Evolutionary conservation across 2,329 filamentous ascomycete species (phyloP), one percentile per base, ranked within the genome.

Genomic region (Microsporum audouinii): DNA sequence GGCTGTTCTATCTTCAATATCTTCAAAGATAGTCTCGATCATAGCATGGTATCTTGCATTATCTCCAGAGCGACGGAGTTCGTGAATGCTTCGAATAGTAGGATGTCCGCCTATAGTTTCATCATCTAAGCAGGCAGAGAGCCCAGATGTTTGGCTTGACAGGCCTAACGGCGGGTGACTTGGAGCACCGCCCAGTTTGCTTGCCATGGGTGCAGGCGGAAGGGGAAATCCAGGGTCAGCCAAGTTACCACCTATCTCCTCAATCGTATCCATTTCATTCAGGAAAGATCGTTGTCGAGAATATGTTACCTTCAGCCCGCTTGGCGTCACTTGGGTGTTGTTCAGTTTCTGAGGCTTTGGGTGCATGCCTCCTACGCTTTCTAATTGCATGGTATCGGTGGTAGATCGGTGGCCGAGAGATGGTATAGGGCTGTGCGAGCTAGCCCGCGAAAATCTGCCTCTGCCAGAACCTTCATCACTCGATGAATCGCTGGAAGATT

Each of bases 271-370:
- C 51, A 75, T 69, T 63, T 84, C 82, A 65, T 80, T 77, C n/a
- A 85, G 71, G 63, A 84, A 83, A 1, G 83, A 84, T 53, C 84
- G 77, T 64, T 81, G 77, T 41, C 78, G 78, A 12, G 81, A 80
- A 69, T 87, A 87, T 2, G 84, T 87, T 49, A 82, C 72, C 65
- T 74, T 80, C 3, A 77, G 72, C 2, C 74, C 76, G 58, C 65
- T 65, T 10, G 69, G 58, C 60, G 67, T 66, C 8, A 71, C 47
- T 23, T 55, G 38, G 12, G 55, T n/a, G 36, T 14, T 60, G 23
- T 27, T 3, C 8, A 31, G 36, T 23, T 45, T 57, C 29, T 36
- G 57, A 14, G 49, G 60, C 41, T 51, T 39, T 17, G 61, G 56
- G 29, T 58, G 29, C 10, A 12, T 29, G 7, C 23, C 10, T 43